A percentile compares a stretch with the other conserved stretches of the same genome.
These are phyloP conservation scores for Claviceps sp. DNA, from an alignment of 2,329 filamentous ascomycete genomes.

Conservation along the genomic window DNA sequence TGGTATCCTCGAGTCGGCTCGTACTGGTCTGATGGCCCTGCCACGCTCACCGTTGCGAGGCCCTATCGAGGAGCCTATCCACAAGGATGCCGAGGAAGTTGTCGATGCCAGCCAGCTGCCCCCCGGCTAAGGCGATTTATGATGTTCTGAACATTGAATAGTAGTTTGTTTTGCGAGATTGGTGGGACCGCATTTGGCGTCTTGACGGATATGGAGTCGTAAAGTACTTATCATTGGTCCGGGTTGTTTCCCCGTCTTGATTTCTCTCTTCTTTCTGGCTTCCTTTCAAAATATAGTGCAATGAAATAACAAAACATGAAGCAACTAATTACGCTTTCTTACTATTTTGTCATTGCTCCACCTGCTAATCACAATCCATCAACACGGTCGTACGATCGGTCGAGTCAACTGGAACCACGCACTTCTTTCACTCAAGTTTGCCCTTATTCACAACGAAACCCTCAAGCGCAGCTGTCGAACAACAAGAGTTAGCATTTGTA, in stretches of 20 bases:
- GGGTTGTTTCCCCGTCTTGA: slow-evolving; percentile 7
- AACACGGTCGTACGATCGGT: neutral
- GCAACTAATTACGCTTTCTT: slow-evolving; percentile 3
- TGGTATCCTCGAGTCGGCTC: slow-evolving; percentile 88
- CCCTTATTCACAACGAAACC: slow-evolving; percentile 93
- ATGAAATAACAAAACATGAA: slow-evolving; percentile 2
- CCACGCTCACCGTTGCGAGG: slow-evolving; percentile 80
- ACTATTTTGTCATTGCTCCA: slow-evolving; percentile 5
- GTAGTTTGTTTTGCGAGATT: neutral
- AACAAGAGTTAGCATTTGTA: neutral
- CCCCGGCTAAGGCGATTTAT: slow-evolving; percentile 50
- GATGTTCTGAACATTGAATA: neutral
- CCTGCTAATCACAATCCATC: slow-evolving; percentile 29
- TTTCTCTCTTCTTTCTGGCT: neutral
- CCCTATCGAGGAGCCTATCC: slow-evolving; percentile 51
- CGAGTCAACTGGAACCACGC: neutral
- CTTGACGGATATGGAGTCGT: slow-evolving; percentile 6
- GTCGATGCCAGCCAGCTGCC: slow-evolving; percentile 90
- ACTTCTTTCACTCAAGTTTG: slow-evolving; percentile 34
- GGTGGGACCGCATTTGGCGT: slow-evolving; percentile 7
- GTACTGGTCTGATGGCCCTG: slow-evolving; percentile 92
- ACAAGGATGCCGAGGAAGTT: slow-evolving; percentile 84
- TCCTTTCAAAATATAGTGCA: neutral
- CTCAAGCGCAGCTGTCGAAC: slow-evolving; percentile 53
- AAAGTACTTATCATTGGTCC: slow-evolving; percentile 1